Base-by-base conservation (phyloP, 805 yeast genomes). In the Suhomyces pyralidae region DNA sequence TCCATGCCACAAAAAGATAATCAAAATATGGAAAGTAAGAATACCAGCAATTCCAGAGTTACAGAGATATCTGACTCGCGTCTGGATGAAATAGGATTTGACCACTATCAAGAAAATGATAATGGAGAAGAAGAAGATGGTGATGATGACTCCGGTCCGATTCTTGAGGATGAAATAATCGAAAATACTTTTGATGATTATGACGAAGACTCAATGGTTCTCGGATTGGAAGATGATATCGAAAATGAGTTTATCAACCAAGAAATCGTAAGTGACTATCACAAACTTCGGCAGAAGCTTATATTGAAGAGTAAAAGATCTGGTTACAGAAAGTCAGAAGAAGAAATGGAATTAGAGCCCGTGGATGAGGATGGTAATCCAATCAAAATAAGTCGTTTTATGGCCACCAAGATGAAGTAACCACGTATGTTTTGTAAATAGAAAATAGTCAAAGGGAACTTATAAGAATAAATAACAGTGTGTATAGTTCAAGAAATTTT, bases 341-440 rank as follows among this genome's bases (percentile, higher is more conserved):
- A 73, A 48, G 88, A 81, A 40, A 60, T 68, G 54, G 92, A 83
- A 52, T 59, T 82, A 17, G 96, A 87, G 61, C 90, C 90, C 0
- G 70, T 87, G 6, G 90, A 87, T 58, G 86, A 81, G 51, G 60
- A 69, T 38, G 90, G 90, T 0, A 78, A 81, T 51, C 83, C 84
- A 0, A 64, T 80, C 7, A 83, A 76, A 54, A 70, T 81, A 1
- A 88, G 96, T 62, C 72, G 90, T 49, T 90, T 90, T 66, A 86
- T 76, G 61, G 81, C 88, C 9, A 86, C 88, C 15, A 58, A 68
- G 43, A 54, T 61, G 45, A 40, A 36, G 14, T 30, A 48, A n/a
- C 17, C 10, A 17, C 24, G 2, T 12, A 38, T 10, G 8, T 38
- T 8, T 8, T 19, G 20, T 32, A 32, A n/a, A 32, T 32, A 32